Percentiles rank a stretch among this genome's conserved stretches.
Conservation (phyloP, 1,284 basidiomycete genomes). For the Malassezia cuniculi region DNA sequence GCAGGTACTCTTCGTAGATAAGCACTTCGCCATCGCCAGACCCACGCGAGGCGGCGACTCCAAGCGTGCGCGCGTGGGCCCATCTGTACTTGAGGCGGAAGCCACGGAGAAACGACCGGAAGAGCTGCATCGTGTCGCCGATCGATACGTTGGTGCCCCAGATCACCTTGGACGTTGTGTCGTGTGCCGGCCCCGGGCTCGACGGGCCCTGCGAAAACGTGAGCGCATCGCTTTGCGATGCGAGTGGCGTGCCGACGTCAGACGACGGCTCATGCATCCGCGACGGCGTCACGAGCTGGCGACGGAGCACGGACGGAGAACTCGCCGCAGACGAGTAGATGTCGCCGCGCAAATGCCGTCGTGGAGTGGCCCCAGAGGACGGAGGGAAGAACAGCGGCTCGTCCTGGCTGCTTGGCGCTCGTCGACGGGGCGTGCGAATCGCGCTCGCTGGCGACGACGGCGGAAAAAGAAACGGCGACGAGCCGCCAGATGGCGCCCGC, state of each 20-base stretch:
- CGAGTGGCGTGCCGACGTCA: conserved; percentile 68
- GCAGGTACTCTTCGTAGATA: conserved; percentile 69
- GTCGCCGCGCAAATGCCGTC: conserved; percentile 34
- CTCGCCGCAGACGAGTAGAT: conserved; percentile 32
- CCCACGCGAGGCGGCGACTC: conserved; percentile 43
- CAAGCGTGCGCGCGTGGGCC: conserved; percentile 58
- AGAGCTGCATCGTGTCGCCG: conserved; percentile 75
- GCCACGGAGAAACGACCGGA: conserved; percentile 72
- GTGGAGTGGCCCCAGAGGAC: conserved; percentile 32
- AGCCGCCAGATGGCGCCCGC: conserved; percentile 11
- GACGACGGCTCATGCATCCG: conserved; percentile 44
- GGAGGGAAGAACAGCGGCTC: conserved; percentile 42
- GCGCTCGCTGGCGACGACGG: conserved; percentile 35
- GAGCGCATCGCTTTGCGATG: conserved; percentile 61
- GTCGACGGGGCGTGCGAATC: conserved; percentile 22
- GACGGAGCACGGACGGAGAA: conserved; percentile 25
- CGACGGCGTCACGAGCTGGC: conserved; percentile 7
- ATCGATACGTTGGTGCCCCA: conserved; percentile 95
- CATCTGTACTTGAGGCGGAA: conserved; percentile 89
- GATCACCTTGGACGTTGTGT: conserved; percentile 66
- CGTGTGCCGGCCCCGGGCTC: conserved; percentile 18
- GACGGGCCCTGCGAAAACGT: conserved; percentile 29
- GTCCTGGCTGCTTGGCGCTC: conserved; percentile 18
- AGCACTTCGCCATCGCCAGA: conserved; percentile 37
- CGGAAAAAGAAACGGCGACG: conserved; percentile 36